Evolutionary conservation across 768 basidiomycete genomes (phyloP).

Genomic region (Chalciporus pseudorubinellus): DNA sequence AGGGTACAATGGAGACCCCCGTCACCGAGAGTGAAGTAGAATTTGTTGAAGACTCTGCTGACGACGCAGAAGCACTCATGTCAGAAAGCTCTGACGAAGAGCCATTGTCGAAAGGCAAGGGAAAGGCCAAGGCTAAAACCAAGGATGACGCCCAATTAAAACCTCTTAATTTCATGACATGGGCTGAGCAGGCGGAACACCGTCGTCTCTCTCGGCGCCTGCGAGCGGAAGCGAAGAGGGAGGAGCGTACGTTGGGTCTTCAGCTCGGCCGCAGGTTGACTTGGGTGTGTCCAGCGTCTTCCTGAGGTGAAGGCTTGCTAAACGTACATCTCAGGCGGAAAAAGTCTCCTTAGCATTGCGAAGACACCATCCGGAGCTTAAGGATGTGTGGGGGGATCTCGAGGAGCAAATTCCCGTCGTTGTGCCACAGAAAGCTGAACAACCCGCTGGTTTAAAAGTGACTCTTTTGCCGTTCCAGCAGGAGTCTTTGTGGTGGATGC

Average conservation of each 20-base stretch:
- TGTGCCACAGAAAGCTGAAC: constrained; percentile 67
- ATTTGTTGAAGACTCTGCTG: neutral
- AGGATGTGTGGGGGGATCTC: constrained; percentile 85
- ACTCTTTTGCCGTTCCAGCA: constrained; percentile 91
- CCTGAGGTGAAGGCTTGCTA: neutral
- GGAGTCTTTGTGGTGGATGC: constrained; percentile 96
- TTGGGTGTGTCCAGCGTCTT: constrained; percentile 43
- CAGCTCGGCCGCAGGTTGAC: constrained; percentile 76
- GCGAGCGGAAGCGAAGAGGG: constrained; percentile 37
- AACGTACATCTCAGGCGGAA: constrained; percentile 55
- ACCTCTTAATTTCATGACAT: neutral
- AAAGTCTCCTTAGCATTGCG: constrained; percentile 60
- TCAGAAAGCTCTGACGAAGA: constrained; percentile 17
- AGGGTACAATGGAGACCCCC: constrained; percentile 18
- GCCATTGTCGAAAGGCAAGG: constrained; percentile 30
- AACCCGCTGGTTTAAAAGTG: constrained; percentile 81
- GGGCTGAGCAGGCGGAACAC: constrained; percentile 8
- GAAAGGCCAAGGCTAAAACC: constrained; percentile 29
- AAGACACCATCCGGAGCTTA: constrained; percentile 76
- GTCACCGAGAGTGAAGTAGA: constrained; percentile 14
- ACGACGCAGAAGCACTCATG: constrained; percentile 9
- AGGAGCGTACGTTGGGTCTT: constrained; percentile 47
- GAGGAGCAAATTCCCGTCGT: constrained; percentile 58
- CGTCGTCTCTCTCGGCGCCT: constrained; percentile 20
- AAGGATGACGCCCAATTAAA: constrained; percentile 13